phyloP scores from a whole-genome alignment of 2,329 filamentous ascomycete species.

The Furcasterigmium furcatum region DNA sequence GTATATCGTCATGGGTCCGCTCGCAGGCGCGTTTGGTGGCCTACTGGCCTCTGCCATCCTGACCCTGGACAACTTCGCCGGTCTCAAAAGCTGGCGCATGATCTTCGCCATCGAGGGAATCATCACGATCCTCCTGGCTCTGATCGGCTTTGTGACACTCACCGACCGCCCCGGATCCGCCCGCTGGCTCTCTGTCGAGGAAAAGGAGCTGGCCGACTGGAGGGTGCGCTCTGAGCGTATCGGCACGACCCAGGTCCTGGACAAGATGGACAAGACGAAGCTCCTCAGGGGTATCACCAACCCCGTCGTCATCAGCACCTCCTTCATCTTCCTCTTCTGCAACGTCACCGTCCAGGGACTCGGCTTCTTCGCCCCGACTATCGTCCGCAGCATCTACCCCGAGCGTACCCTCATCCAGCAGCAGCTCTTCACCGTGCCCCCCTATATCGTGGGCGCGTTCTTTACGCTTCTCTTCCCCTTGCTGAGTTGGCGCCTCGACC shows the following conservation, averaged over 20 bases:
- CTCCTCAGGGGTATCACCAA: conserved; percentile 59
- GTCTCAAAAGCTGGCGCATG: conserved; percentile 60
- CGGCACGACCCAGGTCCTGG: conserved; percentile 55
- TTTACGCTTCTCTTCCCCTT: conserved; percentile 58
- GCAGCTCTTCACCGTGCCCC: conserved; percentile 68
- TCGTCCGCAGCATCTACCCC: conserved; percentile 67
- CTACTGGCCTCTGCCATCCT: conserved; percentile 49
- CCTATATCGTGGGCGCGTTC: conserved; percentile 64
- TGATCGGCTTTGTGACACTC: conserved; percentile 61
- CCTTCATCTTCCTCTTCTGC: conserved; percentile 60
- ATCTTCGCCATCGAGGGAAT: conserved; percentile 48
- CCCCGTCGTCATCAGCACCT: conserved; percentile 48
- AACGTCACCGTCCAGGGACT: conserved; percentile 72
- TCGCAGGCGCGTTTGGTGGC: conserved; percentile 40
- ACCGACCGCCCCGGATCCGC: conserved; percentile 69
- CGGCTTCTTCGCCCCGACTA: conserved; percentile 69
- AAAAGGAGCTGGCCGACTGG: conserved; percentile 63
- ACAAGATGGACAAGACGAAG: conserved; percentile 56
- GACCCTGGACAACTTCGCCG: conserved; percentile 52
- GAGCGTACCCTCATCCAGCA: conserved; percentile 51
- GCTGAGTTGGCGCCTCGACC: conserved; percentile 56
- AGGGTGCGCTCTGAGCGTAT: conserved; percentile 68
- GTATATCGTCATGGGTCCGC: conserved; percentile 37
- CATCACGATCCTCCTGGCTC: conserved; percentile 19
- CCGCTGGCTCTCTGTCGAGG: conserved; percentile 60